These are phyloP conservation scores for Microthyrium microscopicum DNA, from an alignment of 2,329 filamentous ascomycete genomes.

Conservation along the genomic window DNA sequence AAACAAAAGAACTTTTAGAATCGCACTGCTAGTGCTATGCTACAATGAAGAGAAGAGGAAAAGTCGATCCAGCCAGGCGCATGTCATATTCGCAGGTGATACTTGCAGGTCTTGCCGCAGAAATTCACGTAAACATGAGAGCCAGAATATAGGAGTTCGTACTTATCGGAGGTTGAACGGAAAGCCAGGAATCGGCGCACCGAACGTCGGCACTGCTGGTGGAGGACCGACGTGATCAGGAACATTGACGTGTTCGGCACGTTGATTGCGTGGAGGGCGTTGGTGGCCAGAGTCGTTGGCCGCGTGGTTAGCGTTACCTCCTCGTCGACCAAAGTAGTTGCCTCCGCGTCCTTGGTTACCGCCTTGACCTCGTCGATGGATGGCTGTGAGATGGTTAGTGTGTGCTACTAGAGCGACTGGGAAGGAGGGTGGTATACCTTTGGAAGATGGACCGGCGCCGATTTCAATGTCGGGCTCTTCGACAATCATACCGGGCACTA, in stretches of 20 bases:
- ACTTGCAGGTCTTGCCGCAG: no score
- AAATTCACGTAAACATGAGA: no score
- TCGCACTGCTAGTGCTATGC: no score
- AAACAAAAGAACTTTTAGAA: no score
- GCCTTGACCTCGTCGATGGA: slow-evolving; percentile 6
- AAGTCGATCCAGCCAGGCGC: no score
- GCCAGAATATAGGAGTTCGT: no score
- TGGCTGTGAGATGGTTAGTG: slow-evolving; percentile 15
- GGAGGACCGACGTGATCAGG: slow-evolving; percentile 21
- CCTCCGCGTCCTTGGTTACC: neutral
- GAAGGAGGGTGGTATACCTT: slow-evolving; percentile 33
- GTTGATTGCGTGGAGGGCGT: slow-evolving; percentile 16
- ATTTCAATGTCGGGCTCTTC: slow-evolving; percentile 99
- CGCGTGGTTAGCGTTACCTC: neutral
- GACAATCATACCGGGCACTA: slow-evolving; percentile 72
- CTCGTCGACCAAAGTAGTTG: neutral
- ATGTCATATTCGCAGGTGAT: no score
- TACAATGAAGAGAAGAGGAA: no score
- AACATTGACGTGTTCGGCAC: slow-evolving; percentile 19
- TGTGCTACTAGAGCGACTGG: neutral
- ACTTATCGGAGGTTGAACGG: slow-evolving; percentile 5
- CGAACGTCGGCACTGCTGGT: slow-evolving; percentile 23
- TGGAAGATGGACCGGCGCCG: slow-evolving; percentile 89
- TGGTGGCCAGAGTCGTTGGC: no score
- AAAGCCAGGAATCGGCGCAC: slow-evolving; percentile 16